A percentile compares a stretch with the other conserved stretches of the same genome.
Evolutionary conservation across 2,329 filamentous ascomycete genomes (phyloP).

Genomic region (Magnaporthiopsis rhizophila): DNA sequence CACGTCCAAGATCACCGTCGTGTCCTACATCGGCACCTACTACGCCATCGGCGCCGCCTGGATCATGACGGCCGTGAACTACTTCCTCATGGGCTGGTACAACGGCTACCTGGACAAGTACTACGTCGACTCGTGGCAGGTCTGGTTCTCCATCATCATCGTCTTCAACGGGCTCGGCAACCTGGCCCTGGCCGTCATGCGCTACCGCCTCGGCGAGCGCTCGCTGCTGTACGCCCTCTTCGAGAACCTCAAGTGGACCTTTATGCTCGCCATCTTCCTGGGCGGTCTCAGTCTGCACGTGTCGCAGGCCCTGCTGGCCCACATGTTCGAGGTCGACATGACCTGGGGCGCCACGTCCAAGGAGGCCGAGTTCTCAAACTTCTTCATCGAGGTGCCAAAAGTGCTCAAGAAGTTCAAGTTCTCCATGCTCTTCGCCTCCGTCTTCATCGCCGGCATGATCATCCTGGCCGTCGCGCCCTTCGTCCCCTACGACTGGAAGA

Average conservation of each 20-base stretch:
- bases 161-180: constrained; percentile 72
- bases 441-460: constrained; percentile 54
- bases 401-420: constrained; percentile 75
- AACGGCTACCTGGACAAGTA: constrained; percentile 73
- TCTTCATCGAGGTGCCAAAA: constrained; percentile 76
- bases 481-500: constrained; percentile 57
- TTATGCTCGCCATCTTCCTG: constrained; percentile 71
- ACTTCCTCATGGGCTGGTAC: constrained; percentile 69
- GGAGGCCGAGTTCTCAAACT: constrained; percentile 73
- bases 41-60: constrained; percentile 71
- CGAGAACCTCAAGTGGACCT: constrained; percentile 67
- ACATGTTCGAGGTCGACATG: constrained; percentile 84
- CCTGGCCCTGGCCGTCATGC: constrained; percentile 61
- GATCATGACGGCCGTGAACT: constrained; percentile 66
- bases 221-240: constrained; percentile 47
- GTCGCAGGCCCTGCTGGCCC: constrained; percentile 67
- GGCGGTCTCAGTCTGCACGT: constrained; percentile 76
- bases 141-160: constrained; percentile 74
- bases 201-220: constrained; percentile 61
- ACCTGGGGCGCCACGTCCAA: constrained; percentile 79
- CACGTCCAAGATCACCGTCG: constrained; percentile 66
- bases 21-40: constrained; percentile 74
- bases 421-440: constrained; percentile 53
- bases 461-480: constrained; percentile 56
- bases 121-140: constrained; percentile 70